Percentiles rank a stretch among this genome's conserved stretches.
Conservation (phyloP, 2,329 filamentous ascomycete species). For the Fusarium pseudograminearum region DNA sequence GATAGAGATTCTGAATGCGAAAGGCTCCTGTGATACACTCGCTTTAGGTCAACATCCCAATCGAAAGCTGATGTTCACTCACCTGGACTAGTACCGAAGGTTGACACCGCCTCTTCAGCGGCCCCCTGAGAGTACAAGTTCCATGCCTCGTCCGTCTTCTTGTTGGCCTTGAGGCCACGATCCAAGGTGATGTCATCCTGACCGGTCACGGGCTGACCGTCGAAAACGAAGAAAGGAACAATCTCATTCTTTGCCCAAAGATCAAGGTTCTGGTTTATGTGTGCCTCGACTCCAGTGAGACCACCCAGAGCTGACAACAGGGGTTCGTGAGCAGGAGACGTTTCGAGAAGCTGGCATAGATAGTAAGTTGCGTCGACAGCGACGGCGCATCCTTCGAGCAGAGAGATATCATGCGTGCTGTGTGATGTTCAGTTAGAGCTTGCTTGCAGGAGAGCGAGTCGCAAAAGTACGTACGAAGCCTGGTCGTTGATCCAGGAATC, state of each 20-base stretch:
- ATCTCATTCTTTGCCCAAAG: conserved; percentile 77
- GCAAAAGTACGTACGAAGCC: conserved; percentile 50
- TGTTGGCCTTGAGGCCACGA: conserved; percentile 73
- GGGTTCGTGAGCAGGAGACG: conserved; percentile 80
- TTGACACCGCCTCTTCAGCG: conserved; percentile 82
- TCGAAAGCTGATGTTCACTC: conserved; percentile 44
- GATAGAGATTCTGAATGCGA: conserved; percentile 77
- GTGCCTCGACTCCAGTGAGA: conserved; percentile 80
- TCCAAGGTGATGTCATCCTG: conserved; percentile 77
- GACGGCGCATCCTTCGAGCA: conserved; percentile 79
- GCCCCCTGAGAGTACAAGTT: conserved; percentile 84
- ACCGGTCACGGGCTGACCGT: conserved; percentile 83
- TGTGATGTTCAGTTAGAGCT: conserved; percentile 40
- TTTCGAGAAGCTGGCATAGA: conserved; percentile 81
- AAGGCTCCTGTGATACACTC: conserved; percentile 69
- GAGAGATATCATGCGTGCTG: conserved; percentile 72
- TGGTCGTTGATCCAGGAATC: conserved; percentile 57
- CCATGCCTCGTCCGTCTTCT: conserved; percentile 85
- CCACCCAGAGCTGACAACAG: conserved; percentile 91
- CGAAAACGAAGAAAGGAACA: conserved; percentile 90
- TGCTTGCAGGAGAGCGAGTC: conserved; percentile 9
- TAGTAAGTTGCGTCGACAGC: conserved; percentile 93
- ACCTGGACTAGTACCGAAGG: conserved; percentile 86
- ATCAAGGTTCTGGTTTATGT: conserved; percentile 82
- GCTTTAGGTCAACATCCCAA: conserved; percentile 45